phyloP scores from a whole-genome alignment of 345 rosid species.

The Fremontodendron californicum region DNA sequence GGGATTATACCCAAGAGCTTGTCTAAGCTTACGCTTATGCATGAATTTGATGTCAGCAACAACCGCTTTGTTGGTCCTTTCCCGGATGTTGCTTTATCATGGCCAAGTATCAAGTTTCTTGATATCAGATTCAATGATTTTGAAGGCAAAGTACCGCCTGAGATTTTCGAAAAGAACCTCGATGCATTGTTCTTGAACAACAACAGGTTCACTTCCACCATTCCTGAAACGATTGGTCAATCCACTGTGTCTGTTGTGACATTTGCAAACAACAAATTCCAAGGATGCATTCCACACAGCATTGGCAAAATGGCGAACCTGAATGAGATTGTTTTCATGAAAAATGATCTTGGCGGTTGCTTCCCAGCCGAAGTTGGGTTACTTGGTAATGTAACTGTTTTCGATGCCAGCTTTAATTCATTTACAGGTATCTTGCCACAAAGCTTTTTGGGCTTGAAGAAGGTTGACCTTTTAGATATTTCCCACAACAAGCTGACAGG shows the following conservation, averaged over 20 bases:
- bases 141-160: conserved; percentile 59
- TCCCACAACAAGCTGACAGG: conserved; percentile 60
- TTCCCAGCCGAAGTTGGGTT: conserved; percentile 59
- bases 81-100: conserved; percentile 43
- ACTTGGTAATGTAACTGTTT: conserved; percentile 44
- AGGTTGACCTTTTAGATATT: conserved; percentile 37
- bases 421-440: conserved; percentile 47
- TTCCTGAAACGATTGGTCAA: conserved; percentile 62
- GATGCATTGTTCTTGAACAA: conserved; percentile 74
- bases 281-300: conserved; percentile 64
- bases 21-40: conserved; percentile 43
- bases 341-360: conserved; percentile 62
- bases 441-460: conserved; percentile 33
- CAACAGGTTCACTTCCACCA: conserved; percentile 59
- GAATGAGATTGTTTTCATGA: conserved; percentile 52
- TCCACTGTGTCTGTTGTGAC: conserved; percentile 54
- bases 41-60: conserved; percentile 82
- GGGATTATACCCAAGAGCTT: conserved; percentile 67
- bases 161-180: conserved; percentile 42
- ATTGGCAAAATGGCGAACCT: conserved; percentile 63
- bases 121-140: conserved; percentile 72
- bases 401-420: conserved; percentile 54
- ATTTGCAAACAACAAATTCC: conserved; percentile 64
- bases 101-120: conserved; percentile 53
- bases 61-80: conserved; percentile 72